phyloP scores from a whole-genome alignment of 768 basidiomycete species.

The Amanita phalloides region DNA sequence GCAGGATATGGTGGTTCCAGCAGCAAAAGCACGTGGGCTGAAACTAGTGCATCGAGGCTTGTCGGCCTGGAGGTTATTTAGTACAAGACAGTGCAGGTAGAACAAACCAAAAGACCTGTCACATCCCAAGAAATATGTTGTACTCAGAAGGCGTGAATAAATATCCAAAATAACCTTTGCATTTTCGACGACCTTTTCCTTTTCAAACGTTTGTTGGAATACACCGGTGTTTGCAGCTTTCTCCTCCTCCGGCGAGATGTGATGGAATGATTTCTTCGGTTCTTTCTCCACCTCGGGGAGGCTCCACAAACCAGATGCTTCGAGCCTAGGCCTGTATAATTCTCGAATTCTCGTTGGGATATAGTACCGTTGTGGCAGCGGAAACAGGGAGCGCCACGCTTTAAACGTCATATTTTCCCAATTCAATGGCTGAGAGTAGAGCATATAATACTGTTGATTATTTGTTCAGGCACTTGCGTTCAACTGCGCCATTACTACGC shows the following conservation, averaged over 20 bases:
- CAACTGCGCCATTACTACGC: conserved; percentile 17
- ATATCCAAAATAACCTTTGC: conserved; percentile 46
- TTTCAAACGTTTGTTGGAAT: conserved; percentile 48
- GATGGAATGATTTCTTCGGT: conserved; percentile 31
- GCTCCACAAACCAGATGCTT: conserved; percentile 56
- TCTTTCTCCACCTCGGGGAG: conserved; percentile 29
- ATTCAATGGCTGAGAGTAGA: conserved; percentile 54
- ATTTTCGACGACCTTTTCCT: conserved; percentile 57
- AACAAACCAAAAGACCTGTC: conserved; percentile 27
- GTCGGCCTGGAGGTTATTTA: conserved; percentile 34
- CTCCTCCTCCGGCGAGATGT: conserved; percentile 18
- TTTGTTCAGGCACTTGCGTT: conserved; percentile 3
- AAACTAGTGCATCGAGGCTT: conserved; percentile 52
- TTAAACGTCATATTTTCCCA: conserved; percentile 48
- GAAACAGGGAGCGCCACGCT: conserved; percentile 43
- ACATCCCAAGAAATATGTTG: conserved; percentile 36
- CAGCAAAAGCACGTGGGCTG: conserved; percentile 59
- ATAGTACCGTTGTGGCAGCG: conserved; percentile 66
- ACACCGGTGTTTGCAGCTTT: conserved; percentile 19
- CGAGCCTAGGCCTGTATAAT: conserved; percentile 43
- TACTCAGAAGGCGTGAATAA: conserved; percentile 43
- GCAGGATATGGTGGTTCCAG: conserved; percentile 51
- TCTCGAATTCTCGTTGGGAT: conserved; percentile 54
- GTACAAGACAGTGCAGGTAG: neutral
- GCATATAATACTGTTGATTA: conserved; percentile 40